Percentiles rank a stretch among this genome's conserved stretches.
Conservation (phyloP, 208 protist genomes). For the Acanthamoeba healyi region DNA sequence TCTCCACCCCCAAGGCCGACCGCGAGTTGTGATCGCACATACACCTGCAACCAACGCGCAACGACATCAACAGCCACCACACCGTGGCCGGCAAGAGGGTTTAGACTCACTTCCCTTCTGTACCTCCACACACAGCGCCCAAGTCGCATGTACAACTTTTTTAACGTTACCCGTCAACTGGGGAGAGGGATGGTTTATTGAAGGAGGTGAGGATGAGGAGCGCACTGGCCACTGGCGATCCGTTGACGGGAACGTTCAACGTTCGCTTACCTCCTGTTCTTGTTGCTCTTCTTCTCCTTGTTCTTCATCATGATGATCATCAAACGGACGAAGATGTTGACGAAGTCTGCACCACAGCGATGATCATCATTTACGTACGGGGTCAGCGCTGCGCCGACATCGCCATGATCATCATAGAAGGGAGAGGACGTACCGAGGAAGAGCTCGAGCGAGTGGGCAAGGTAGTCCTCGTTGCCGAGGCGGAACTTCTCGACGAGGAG, state of each 20-base stretch:
- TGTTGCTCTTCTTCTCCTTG: slow-evolving; percentile 3
- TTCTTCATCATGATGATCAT: not conserved
- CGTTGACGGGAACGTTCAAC: no score
- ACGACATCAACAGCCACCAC: not conserved
- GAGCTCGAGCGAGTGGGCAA: slow-evolving; percentile 21
- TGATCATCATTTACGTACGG: not conserved
- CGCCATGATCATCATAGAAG: not conserved
- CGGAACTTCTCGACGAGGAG: slow-evolving; percentile 29
- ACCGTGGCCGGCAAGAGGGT: not conserved
- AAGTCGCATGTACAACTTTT: not conserved
- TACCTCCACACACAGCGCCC: not conserved
- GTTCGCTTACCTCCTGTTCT: not conserved
- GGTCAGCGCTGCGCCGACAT: no score
- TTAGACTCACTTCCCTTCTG: not conserved
- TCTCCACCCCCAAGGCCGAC: slow-evolving; percentile 45
- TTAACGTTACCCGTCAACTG: not conserved
- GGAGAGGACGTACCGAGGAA: slow-evolving; percentile 14
- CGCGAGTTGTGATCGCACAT: slow-evolving; percentile 1
- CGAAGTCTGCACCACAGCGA: slow-evolving; percentile 26
- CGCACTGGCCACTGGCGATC: no score
- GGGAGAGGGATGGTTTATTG: not conserved
- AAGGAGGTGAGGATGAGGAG: no score
- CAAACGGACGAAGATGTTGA: slow-evolving; percentile 39
- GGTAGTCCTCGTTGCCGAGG: not conserved
- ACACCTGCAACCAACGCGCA: not conserved